Base-by-base conservation (phyloP, 345 rosid genomes). In the Linum tenue region DNA sequence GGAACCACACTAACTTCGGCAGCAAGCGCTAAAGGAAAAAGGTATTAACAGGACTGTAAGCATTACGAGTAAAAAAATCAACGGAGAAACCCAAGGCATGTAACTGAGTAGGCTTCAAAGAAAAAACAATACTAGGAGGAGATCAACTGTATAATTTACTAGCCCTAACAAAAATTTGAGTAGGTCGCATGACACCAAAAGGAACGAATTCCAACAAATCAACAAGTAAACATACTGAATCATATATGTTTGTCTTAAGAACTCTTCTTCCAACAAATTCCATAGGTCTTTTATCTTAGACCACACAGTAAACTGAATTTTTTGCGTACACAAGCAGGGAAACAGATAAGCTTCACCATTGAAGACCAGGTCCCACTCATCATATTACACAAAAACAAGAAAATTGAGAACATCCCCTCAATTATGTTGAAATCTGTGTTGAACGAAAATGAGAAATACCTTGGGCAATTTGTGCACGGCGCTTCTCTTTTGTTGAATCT, bases 1-100 rank as follows among this genome's bases (percentile, higher is more conserved):
- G 96, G 97, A 70, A 94, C 99, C 51, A 91, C 95, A 60, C 80
- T 85, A 72, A 95, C 99, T 77, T 95, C 99, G 0, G 86, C 84
- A 60, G 95, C 91, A 75, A 95, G 70, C 68, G 95, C 97, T 94
- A 83, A 55, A 55, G 55, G 59, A 63, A 72, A 51, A 44, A 53
- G 56, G 39, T 7, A 17, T 57, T 22, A 22, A 31, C 7, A n/a
- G 17, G 22, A 56, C 8, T n/a, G 6, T 16, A 56, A 16, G 2
- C 22, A n/a, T 7, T 17, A 4, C 3, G 60, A 37, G 16, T 22
- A 22, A 22, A 22, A 5, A 37, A 31, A 37, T 17, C 60, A 17
- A n/a, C 9, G 31, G 60, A 57, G 12, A 16, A 56, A 16, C 35
- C 14, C 2, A 56, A 35, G 4, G 31, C 35, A 56, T n/a, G 60